Conservation (phyloP, 352 stramenopile species). For the Pythium utonaiense region DNA sequence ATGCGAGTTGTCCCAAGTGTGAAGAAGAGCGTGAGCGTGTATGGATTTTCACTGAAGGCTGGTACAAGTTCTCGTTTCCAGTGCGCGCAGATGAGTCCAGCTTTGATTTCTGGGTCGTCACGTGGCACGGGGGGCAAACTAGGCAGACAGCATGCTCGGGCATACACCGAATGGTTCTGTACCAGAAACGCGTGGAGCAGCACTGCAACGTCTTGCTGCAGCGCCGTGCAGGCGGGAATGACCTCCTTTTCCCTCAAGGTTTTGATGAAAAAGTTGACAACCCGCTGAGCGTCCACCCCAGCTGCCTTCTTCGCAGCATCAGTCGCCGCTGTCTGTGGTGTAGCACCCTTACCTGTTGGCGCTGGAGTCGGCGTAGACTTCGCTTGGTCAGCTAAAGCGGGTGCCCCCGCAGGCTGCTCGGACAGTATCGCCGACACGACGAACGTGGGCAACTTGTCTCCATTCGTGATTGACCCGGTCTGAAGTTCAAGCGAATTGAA, state of each 20-base stretch:
- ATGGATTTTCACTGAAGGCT: slow-evolving; percentile 22
- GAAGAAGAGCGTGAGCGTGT: slow-evolving; percentile 46
- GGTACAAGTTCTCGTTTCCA: slow-evolving; percentile 60
- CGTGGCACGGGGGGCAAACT: slow-evolving; percentile 38
- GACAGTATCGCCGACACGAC: slow-evolving; percentile 29
- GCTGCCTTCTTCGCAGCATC: slow-evolving; percentile 1
- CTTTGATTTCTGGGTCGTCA: slow-evolving; percentile 54
- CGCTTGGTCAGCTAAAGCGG: background rate
- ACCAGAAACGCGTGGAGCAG: slow-evolving; percentile 57
- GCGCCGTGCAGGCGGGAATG: slow-evolving; percentile 29
- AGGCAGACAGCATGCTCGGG: slow-evolving; percentile 46
- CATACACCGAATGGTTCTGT: slow-evolving; percentile 56
- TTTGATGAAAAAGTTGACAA: slow-evolving; percentile 66
- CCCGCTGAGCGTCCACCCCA: slow-evolving; percentile 20
- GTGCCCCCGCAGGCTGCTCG: background rate
- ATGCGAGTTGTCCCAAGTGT: slow-evolving; percentile 40
- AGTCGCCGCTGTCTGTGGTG: background rate
- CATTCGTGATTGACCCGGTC: slow-evolving; percentile 29
- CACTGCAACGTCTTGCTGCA: slow-evolving; percentile 33
- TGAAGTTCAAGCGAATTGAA: slow-evolving; percentile 69
- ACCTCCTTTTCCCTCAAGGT: slow-evolving; percentile 43
- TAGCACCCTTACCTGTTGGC: background rate
- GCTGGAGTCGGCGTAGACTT: slow-evolving; percentile 7
- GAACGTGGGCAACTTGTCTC: slow-evolving; percentile 48
- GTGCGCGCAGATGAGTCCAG: slow-evolving; percentile 50